Conservation (phyloP, 2,329 filamentous ascomycete genomes). For the Alternaria hordeiaustralica region DNA sequence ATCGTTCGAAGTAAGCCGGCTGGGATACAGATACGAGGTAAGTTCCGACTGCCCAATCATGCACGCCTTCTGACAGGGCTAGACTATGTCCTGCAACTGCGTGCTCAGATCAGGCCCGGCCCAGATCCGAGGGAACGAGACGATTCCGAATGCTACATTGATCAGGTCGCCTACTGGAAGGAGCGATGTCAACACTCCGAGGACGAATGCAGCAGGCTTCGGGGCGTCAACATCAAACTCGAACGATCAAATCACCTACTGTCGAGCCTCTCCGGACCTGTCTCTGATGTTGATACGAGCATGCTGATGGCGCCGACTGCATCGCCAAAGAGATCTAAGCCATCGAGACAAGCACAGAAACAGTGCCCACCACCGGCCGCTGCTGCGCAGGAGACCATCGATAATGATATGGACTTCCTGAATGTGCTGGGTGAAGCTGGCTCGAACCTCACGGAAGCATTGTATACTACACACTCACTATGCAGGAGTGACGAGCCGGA, state of each 20-base stretch:
- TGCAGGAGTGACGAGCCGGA: conserved; percentile 25
- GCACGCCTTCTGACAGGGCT: conserved; percentile 3
- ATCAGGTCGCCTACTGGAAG: conserved; percentile 51
- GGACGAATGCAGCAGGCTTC: conserved; percentile 29
- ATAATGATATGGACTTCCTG: conserved; percentile 36
- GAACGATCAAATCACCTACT: conserved; percentile 37
- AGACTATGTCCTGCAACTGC: conserved; percentile 46
- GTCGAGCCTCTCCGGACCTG: conserved; percentile 4
- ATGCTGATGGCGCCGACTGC: conserved; percentile 29
- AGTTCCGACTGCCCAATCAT: background rate
- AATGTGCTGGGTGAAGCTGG: conserved; percentile 27
- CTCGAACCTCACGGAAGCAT: conserved; percentile 27
- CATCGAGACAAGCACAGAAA: conserved; percentile 15
- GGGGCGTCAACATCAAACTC: conserved; percentile 30
- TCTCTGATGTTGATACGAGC: conserved; percentile 1
- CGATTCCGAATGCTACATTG: conserved; percentile 43
- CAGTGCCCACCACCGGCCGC: conserved; percentile 11
- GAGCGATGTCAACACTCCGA: conserved; percentile 32
- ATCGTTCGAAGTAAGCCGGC: conserved; percentile 50
- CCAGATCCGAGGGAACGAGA: conserved; percentile 25
- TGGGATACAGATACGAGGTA: conserved; percentile 41
- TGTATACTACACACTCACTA: conserved; percentile 40
- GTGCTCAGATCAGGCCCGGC: conserved; percentile 41
- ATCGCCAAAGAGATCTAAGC: conserved; percentile 23
- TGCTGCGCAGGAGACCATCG: conserved; percentile 29